Evolutionary conservation across 2,329 filamentous ascomycete genomes (phyloP).

Genomic region (Hypomyces perniciosus): DNA sequence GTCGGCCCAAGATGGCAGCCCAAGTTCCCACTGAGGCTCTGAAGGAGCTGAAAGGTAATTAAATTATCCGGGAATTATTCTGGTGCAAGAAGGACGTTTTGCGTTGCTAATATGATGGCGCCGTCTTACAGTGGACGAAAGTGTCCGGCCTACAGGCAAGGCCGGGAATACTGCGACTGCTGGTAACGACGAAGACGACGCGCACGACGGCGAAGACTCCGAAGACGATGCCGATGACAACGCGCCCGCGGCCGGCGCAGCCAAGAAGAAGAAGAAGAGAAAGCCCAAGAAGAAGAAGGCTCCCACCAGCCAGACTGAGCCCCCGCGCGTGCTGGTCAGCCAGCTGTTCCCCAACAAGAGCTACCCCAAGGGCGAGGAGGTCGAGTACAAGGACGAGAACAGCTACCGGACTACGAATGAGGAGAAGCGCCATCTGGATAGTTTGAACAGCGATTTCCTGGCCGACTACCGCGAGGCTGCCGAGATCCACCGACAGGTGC

Average conservation of each 20-base stretch:
- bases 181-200: constrained; percentile 32
- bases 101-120: background rate
- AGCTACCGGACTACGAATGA: constrained; percentile 71
- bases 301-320: constrained; percentile 65
- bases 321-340: constrained; percentile 65
- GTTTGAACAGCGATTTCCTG: constrained; percentile 74
- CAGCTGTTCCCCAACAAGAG: constrained; percentile 65
- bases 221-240: constrained; percentile 49
- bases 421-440: constrained; percentile 77
- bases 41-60: constrained; percentile 37
- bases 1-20: constrained; percentile 34
- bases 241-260: constrained; percentile 25
- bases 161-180: constrained; percentile 34
- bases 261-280: constrained; percentile 59
- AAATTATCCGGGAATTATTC: background rate
- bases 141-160: constrained; percentile 34
- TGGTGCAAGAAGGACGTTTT: background rate
- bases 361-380: constrained; percentile 72
- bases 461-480: constrained; percentile 76
- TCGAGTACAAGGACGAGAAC: constrained; percentile 73
- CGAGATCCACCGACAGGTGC: constrained; percentile 85
- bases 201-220: constrained; percentile 41
- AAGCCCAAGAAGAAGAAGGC: constrained; percentile 82
- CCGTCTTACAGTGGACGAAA: constrained; percentile 27
- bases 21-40: constrained; percentile 39